Conservation (phyloP, 192 early-diverging fungal species). For the Podila epicladia region DNA sequence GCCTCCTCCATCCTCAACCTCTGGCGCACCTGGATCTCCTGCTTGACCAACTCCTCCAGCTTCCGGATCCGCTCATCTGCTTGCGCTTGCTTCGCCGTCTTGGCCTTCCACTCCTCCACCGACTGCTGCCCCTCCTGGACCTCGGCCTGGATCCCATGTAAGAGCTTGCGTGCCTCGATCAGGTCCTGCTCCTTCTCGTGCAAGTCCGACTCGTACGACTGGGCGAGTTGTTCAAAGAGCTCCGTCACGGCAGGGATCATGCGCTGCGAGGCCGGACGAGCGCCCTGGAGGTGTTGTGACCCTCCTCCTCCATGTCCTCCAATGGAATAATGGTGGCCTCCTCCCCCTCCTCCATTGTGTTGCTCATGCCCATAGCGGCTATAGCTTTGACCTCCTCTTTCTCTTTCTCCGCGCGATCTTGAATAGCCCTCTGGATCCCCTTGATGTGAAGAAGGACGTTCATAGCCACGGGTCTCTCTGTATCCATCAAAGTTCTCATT, state of each 20-base stretch:
- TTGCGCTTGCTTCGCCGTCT: constrained; percentile 21
- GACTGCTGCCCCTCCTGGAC: constrained; percentile 42
- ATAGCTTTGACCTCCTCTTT: not conserved
- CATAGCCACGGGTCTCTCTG: too few relatives aligned
- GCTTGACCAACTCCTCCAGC: constrained; percentile 32
- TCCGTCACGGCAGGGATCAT: constrained; percentile 52
- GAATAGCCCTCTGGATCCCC: too few relatives aligned
- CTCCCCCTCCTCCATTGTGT: not conserved
- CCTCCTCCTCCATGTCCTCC: not conserved
- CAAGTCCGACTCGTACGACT: constrained; percentile 56
- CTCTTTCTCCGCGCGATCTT: not conserved
- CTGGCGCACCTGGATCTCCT: constrained; percentile 45
- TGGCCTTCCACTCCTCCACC: constrained; percentile 30
- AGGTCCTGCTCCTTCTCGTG: constrained; percentile 55
- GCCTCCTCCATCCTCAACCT: constrained; percentile 37
- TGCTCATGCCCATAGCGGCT: not conserved
- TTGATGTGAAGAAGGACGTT: too few relatives aligned
- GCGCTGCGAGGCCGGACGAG: constrained; percentile 14
- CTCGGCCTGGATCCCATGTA: constrained; percentile 36
- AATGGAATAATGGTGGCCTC: not conserved
- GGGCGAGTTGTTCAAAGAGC: constrained; percentile 55
- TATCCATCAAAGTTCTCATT: too few relatives aligned
- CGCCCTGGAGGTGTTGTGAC: not conserved
- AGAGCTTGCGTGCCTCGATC: constrained; percentile 42
- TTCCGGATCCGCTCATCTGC: constrained; percentile 37